Percentiles rank a stretch among this genome's conserved stretches.
Evolutionary conservation across 495 filamentous ascomycete genomes (phyloP).

Genomic region (Aspergillus asperescens): DNA sequence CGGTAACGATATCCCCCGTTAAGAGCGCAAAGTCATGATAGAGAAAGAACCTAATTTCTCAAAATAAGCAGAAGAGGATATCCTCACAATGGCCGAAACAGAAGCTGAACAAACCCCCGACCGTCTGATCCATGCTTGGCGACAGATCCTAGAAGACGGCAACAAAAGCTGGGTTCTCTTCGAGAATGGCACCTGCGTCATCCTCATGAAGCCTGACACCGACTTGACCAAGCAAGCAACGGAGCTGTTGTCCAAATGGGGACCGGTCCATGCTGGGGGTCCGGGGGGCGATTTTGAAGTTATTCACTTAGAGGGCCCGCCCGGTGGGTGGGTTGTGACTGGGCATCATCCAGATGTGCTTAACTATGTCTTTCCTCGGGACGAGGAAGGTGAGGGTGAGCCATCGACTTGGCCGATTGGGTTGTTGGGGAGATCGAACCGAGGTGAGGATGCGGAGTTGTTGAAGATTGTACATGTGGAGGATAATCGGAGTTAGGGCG

Average conservation of each 20-base stretch:
- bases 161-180: slow-evolving; percentile 15
- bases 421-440: neutral
- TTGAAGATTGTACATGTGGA: slow-evolving; percentile 5
- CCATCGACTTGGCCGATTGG: neutral
- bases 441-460: neutral
- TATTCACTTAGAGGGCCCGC: neutral
- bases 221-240: slow-evolving; percentile 11
- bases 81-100: no score
- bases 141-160: neutral
- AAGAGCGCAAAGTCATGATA: no score
- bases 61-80: no score
- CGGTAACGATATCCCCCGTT: no score
- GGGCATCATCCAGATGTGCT: slow-evolving; percentile 13
- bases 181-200: slow-evolving; percentile 12
- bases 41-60: no score
- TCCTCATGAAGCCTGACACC: slow-evolving; percentile 8
- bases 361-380: slow-evolving; percentile 7
- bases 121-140: no score
- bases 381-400: neutral
- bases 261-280: slow-evolving; percentile 6
- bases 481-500: slow-evolving; percentile 5
- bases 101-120: no score
- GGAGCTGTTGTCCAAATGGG: neutral
- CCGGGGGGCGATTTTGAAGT: slow-evolving; percentile 7
- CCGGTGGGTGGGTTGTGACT: slow-evolving; percentile 6